phyloP scores from a whole-genome alignment of 495 filamentous ascomycete species.

The Sordaria brevicollis region DNA sequence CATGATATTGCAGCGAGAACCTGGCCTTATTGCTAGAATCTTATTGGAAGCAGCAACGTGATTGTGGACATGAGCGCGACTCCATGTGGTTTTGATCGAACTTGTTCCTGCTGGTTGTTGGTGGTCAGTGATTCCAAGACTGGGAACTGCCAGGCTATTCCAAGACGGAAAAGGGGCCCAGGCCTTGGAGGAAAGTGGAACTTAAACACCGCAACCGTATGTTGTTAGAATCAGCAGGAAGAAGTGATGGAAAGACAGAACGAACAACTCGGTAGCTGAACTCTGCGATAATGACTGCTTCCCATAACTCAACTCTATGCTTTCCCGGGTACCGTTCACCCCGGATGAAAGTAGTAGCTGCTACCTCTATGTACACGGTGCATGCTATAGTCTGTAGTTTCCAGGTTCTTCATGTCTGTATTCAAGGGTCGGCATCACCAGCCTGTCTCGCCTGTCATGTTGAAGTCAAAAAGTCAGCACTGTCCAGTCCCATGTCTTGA shows the following conservation, averaged over 20 bases:
- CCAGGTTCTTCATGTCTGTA: background rate
- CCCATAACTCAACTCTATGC: background rate
- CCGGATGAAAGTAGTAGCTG: background rate
- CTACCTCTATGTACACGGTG: conserved; percentile 1
- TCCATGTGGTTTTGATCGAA: background rate
- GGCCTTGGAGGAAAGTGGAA: background rate
- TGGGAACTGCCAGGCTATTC: background rate
- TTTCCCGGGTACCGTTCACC: background rate
- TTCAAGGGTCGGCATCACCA: conserved; percentile 34
- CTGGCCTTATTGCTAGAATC: background rate
- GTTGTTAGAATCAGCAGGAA: background rate
- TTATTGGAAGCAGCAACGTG: background rate
- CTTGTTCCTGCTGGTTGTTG: background rate
- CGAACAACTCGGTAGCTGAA: background rate
- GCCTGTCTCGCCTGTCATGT: conserved; percentile 29
- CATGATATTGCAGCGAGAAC: background rate
- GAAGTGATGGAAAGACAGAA: background rate
- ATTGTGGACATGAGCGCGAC: background rate
- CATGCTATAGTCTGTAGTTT: background rate
- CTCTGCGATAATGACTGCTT: background rate
- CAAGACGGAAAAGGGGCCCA: background rate
- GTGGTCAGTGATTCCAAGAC: background rate
- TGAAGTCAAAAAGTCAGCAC: conserved; percentile 5
- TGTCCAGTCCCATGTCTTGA: background rate
- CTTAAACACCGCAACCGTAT: background rate